Evolutionary conservation across 2,329 filamentous ascomycete species (phyloP).

Genomic region (Exophiala lecanii-corni): DNA sequence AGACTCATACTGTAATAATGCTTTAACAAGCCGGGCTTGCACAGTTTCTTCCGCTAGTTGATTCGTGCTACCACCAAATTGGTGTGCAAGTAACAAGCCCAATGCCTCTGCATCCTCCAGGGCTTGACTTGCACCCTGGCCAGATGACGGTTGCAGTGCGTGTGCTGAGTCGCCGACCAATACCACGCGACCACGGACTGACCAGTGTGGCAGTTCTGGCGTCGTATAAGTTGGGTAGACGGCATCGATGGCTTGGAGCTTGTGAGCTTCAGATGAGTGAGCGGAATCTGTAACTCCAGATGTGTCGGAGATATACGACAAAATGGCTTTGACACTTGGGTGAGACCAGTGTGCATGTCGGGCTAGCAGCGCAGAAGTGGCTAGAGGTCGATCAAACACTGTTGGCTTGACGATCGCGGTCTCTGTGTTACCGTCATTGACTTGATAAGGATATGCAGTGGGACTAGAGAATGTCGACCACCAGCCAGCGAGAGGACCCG

Average conservation of each 20-base stretch:
- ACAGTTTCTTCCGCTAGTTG: not conserved
- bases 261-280: not conserved
- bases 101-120: constrained; percentile 52
- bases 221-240: constrained; percentile 49
- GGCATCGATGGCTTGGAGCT: constrained; percentile 27
- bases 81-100: constrained; percentile 37
- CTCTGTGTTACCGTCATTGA: constrained; percentile 8
- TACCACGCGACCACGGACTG: constrained; percentile 41
- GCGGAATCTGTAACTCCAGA: not conserved
- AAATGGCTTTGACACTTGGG: constrained; percentile 40
- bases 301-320: constrained; percentile 30
- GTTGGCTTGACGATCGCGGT: constrained; percentile 6
- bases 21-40: constrained; percentile 28
- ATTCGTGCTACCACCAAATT: constrained; percentile 18
- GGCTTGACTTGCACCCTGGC: constrained; percentile 53
- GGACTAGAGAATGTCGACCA: constrained; percentile 38
- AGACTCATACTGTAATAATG: constrained; percentile 32
- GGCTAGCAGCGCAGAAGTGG: constrained; percentile 28
- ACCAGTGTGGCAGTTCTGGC: constrained; percentile 46
- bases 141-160: constrained; percentile 49
- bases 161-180: constrained; percentile 56
- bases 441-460: constrained; percentile 8
- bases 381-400: constrained; percentile 13
- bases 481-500: constrained; percentile 37
- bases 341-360: constrained; percentile 46